Evolutionary conservation across 2,329 filamentous ascomycete genomes (phyloP).

Genomic region (Didymella pinodella): DNA sequence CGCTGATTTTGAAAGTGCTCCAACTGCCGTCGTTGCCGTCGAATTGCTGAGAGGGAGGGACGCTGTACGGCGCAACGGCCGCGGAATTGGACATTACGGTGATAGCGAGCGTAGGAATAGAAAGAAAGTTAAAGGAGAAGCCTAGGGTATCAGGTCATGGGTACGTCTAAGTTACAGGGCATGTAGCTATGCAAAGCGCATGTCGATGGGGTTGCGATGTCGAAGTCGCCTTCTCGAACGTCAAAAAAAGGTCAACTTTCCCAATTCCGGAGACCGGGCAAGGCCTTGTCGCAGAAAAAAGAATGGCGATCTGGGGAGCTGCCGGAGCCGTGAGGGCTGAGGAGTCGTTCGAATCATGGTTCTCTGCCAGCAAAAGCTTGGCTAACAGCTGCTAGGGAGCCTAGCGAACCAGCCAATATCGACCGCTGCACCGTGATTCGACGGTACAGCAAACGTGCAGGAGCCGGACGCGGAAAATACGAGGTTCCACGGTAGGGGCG

Average conservation of each 20-base stretch:
- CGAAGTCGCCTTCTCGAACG: conserved; percentile 4
- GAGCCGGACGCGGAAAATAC: conserved; percentile 21
- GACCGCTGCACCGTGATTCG: conserved; percentile 20
- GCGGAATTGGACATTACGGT: conserved; percentile 28
- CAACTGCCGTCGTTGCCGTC: conserved; percentile 54
- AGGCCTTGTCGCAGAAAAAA: conserved; percentile 4
- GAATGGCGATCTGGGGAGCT: conserved; percentile 15
- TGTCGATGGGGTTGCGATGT: conserved; percentile 10
- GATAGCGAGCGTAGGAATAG: conserved; percentile 21
- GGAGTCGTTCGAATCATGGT: conserved; percentile 13
- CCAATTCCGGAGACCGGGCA: conserved; percentile 6
- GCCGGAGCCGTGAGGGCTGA: conserved; percentile 11
- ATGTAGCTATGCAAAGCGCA: conserved; percentile 4
- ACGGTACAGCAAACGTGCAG: conserved; percentile 10
- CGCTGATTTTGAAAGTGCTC: conserved; percentile 53
- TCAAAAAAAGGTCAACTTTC: conserved; percentile 8
- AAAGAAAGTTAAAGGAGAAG: conserved; percentile 7
- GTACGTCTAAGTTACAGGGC: conserved; percentile 4
- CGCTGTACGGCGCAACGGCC: conserved; percentile 39
- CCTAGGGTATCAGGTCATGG: conserved; percentile 8
- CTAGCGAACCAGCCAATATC: conserved; percentile 17
- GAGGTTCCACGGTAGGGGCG: conserved; percentile 24
- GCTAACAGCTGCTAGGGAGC: conserved; percentile 6
- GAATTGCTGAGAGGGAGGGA: conserved; percentile 45
- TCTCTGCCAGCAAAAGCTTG: conserved; percentile 6